Base-by-base conservation (phyloP, 495 filamentous ascomycete species). In the Astrocystis sublimbata region DNA sequence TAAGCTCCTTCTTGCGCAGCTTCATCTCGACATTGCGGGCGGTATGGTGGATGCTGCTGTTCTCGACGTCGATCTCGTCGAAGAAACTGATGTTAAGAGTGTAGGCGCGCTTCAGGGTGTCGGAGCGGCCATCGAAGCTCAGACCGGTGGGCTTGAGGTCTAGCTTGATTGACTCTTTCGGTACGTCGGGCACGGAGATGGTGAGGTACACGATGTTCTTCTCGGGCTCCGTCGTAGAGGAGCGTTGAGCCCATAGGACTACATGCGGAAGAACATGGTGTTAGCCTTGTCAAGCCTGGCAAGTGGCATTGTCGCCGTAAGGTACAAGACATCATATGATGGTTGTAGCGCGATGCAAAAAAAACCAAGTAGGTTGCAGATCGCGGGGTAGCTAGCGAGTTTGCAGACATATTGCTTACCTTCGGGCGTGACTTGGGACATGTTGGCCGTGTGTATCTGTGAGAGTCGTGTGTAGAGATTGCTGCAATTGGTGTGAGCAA, bases 171-270 rank as follows among this genome's bases (percentile, higher is more conserved):
- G 86, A 86, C 28, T 79, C 72, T 63, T 81, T 75, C 51, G 86
- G 75, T 33, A 97, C 88, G 75, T 98, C 93, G 64, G 92, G 81
- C 35, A 90, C 89, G 68, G 85, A 85, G 79, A 98, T 89, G 72
- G 90, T 96, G 54, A 98, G 86, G 81, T 90, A 94, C 81, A 98
- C 80, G 81, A 90, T 88, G 79, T 98, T 98, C 78, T 92, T 93
- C 72, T 87, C 85, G 38, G 87, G 71, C 21, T 98, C 96, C 63
- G 80, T 78, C 61, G 72, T 79, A 74, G 88, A 92, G 45, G 94
- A 97, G 81, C 94, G 93, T 81, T 98, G 94, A 31, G 94, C 93
- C 94, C 94, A 98, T 79, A 90, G 88, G 67, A 98, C 94, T 98
- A 70, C 5, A 58, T 4, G 42, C 4, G 19, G 23, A 56, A 41